These are phyloP conservation scores for Barnettozyma salicaria DNA, from an alignment of 805 yeast species.

Conservation along the genomic window DNA sequence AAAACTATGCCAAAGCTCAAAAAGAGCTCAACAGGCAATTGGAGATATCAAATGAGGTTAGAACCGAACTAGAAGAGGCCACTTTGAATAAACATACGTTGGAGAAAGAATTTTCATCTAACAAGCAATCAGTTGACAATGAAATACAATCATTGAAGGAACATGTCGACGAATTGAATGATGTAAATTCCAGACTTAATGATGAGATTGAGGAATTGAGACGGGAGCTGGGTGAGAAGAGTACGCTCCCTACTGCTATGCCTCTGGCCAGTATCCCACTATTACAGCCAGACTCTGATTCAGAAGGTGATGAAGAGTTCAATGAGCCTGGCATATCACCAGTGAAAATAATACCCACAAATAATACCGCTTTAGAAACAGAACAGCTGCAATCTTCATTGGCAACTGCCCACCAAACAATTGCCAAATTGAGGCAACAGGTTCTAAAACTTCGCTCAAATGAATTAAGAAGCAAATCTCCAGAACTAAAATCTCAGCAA, in stretches of 20 bases:
- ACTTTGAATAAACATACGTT: slow-evolving; percentile 35
- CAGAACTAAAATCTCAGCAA: slow-evolving; percentile 11
- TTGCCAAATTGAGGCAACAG: slow-evolving; percentile 48
- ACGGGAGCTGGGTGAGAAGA: slow-evolving; percentile 16
- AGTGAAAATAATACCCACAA: slow-evolving; percentile 32
- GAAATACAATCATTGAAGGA: slow-evolving; percentile 45
- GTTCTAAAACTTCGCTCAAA: slow-evolving; percentile 24
- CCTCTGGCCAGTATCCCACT: slow-evolving; percentile 18
- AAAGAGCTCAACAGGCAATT: slow-evolving; percentile 36
- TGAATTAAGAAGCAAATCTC: slow-evolving; percentile 20
- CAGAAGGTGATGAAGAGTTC: slow-evolving; percentile 34
- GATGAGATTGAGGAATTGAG: slow-evolving; percentile 30
- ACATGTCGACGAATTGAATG: slow-evolving; percentile 55
- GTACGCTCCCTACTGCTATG: slow-evolving; percentile 15
- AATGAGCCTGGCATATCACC: slow-evolving; percentile 33
- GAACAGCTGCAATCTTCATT: slow-evolving; percentile 64
- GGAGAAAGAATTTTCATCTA: slow-evolving; percentile 32
- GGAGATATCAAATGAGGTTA: slow-evolving; percentile 31
- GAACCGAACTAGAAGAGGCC: slow-evolving; percentile 45
- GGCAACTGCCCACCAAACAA: slow-evolving; percentile 56
- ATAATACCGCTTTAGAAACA: slow-evolving; percentile 46
- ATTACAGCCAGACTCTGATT: slow-evolving; percentile 21
- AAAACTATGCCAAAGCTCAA: slow-evolving; percentile 35
- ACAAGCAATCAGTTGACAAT: slow-evolving; percentile 31
- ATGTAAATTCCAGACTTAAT: slow-evolving; percentile 59